A percentile compares a stretch with the other conserved stretches of the same genome.
Conservation (phyloP, 1,284 basidiomycete species). For the Malassezia nana region DNA sequence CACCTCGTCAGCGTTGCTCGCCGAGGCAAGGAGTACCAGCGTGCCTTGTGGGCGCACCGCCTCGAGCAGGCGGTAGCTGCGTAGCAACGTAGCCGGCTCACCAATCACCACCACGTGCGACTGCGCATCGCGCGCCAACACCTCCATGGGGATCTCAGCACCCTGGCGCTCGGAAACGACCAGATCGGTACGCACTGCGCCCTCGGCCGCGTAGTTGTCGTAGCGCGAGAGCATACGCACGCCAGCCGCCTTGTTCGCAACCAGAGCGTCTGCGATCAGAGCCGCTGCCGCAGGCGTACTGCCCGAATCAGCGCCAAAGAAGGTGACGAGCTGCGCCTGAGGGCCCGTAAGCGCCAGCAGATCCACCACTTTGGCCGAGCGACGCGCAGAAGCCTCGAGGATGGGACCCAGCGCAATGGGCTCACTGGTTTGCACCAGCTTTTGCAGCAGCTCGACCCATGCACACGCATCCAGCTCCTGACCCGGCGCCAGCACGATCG, state of each 20-base stretch:
- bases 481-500: slow-evolving; percentile 28
- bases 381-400: slow-evolving; percentile 20
- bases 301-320: slow-evolving; percentile 41
- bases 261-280: slow-evolving; percentile 33
- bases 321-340: slow-evolving; percentile 28
- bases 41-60: slow-evolving; percentile 35
- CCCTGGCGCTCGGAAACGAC: slow-evolving; percentile 27
- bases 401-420: slow-evolving; percentile 25
- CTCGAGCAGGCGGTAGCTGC: slow-evolving; percentile 34
- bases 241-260: slow-evolving; percentile 24
- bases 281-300: slow-evolving; percentile 28
- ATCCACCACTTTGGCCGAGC: slow-evolving; percentile 12
- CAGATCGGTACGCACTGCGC: slow-evolving; percentile 39
- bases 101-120: slow-evolving; percentile 35
- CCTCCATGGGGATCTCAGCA: slow-evolving; percentile 30
- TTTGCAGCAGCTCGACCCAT: slow-evolving; percentile 28
- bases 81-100: slow-evolving; percentile 35
- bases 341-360: slow-evolving; percentile 26
- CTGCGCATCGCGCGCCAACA: slow-evolving; percentile 28
- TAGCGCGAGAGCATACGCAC: slow-evolving; percentile 38
- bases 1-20: slow-evolving; percentile 40
- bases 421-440: slow-evolving; percentile 19
- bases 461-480: slow-evolving; percentile 26
- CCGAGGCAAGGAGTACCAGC: slow-evolving; percentile 39
- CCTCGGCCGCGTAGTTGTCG: slow-evolving; percentile 43